Conservation (phyloP, 2,329 filamentous ascomycete genomes). For the Bertia moriformis region DNA sequence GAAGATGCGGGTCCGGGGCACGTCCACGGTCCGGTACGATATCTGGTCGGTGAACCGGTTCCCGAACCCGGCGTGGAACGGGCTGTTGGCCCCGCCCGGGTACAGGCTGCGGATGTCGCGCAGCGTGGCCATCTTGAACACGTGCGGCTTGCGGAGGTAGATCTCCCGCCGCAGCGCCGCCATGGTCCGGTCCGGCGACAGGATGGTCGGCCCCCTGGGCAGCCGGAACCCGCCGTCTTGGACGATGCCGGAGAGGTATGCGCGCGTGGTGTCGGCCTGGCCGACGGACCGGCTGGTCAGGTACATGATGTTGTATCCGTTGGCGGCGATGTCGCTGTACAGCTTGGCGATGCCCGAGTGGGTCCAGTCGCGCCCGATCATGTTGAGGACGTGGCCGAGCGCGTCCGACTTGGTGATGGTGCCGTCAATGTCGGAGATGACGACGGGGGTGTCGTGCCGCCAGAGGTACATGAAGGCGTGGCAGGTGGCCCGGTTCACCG, state of each 20-base stretch:
- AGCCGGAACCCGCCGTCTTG: slow-evolving; percentile 80
- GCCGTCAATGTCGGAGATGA: slow-evolving; percentile 96
- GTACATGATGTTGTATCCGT: slow-evolving; percentile 98
- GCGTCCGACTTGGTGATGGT: slow-evolving; percentile 98
- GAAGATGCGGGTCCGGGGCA: slow-evolving; percentile 86
- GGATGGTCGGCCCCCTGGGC: slow-evolving; percentile 81
- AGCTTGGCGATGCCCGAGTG: slow-evolving; percentile 92
- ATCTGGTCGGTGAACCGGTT: slow-evolving; percentile 93
- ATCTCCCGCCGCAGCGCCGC: slow-evolving; percentile 82
- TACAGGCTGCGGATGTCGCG: slow-evolving; percentile 88
- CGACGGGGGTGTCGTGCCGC: slow-evolving; percentile 79
- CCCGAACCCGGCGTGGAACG: slow-evolving; percentile 94
- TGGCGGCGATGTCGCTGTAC: slow-evolving; percentile 86
- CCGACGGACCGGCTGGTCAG: slow-evolving; percentile 87
- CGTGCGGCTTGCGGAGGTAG: slow-evolving; percentile 88
- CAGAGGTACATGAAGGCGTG: slow-evolving; percentile 86
- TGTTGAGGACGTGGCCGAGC: slow-evolving; percentile 83
- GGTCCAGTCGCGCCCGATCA: slow-evolving; percentile 96
- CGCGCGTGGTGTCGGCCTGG: slow-evolving; percentile 76
- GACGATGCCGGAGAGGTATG: slow-evolving; percentile 76
- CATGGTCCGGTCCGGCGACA: slow-evolving; percentile 89
- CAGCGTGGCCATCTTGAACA: slow-evolving; percentile 98
- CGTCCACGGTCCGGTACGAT: slow-evolving; percentile 89
- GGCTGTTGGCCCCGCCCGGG: slow-evolving; percentile 58
- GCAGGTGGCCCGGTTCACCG: slow-evolving; percentile 86